phyloP scores from a whole-genome alignment of 73 alveolate species.

The Tetrahymena thermophila region DNA sequence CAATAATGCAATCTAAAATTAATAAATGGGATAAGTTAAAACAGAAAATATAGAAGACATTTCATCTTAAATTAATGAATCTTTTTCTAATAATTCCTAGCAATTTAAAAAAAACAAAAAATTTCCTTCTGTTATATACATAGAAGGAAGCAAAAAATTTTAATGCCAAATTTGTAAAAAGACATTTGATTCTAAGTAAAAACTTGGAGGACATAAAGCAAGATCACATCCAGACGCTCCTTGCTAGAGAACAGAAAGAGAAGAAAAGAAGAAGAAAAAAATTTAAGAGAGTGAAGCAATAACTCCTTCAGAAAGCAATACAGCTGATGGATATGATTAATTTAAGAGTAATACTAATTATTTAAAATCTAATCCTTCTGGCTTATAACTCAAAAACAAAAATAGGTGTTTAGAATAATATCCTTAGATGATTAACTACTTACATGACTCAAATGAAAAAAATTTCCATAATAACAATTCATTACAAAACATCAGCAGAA shows the following conservation, averaged over 20 bases:
- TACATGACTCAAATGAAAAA: background rate
- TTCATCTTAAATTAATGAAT: background rate
- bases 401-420: background rate
- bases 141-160: background rate
- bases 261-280: background rate
- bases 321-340: background rate
- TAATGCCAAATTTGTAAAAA: background rate
- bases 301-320: background rate
- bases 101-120: background rate
- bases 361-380: background rate
- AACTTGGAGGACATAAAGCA: background rate
- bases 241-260: background rate
- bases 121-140: background rate
- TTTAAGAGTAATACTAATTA: background rate
- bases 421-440: background rate
- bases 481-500: background rate
- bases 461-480: no score
- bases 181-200: background rate
- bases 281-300: background rate
- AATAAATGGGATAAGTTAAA: background rate
- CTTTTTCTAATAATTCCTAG: background rate
- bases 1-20: background rate
- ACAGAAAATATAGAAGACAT: background rate
- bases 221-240: constrained; percentile 2
- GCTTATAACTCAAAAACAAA: background rate